These are phyloP conservation scores for Macroventuria anomochaeta DNA, from an alignment of 2,329 filamentous ascomycete species.

Conservation along the genomic window DNA sequence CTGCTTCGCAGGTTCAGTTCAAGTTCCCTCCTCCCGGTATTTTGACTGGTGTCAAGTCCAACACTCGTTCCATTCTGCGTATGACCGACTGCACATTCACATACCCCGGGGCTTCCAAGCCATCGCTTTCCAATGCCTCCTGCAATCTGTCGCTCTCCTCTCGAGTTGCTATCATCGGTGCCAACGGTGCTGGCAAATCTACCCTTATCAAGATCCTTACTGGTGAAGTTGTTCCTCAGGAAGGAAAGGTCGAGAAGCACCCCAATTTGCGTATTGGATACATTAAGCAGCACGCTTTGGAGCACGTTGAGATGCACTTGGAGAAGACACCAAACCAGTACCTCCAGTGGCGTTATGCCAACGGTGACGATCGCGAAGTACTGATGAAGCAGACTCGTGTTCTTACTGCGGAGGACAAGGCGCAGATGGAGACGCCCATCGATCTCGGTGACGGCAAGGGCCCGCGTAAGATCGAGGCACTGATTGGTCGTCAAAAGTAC, in stretches of 20 bases:
- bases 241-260: constrained; percentile 94
- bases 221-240: constrained; percentile 83
- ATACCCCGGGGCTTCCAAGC: constrained; percentile 89
- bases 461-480: constrained; percentile 76
- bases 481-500: constrained; percentile 97
- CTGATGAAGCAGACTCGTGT: constrained; percentile 96
- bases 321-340: constrained; percentile 99
- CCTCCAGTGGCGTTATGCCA: constrained; percentile 96
- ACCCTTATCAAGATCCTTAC: constrained; percentile 98
- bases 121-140: constrained; percentile 86
- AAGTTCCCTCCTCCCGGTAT: constrained; percentile 98
- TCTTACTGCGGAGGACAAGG: constrained; percentile 81
- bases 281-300: constrained; percentile 98
- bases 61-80: constrained; percentile 90
- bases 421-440: constrained; percentile 89
- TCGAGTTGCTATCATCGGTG: constrained; percentile 92
- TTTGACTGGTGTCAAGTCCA: constrained; percentile 91
- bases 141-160: constrained; percentile 88
- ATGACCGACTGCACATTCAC: constrained; percentile 92
- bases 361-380: constrained; percentile 96
- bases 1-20: constrained; percentile 87
- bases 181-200: constrained; percentile 97
- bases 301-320: constrained; percentile 99
- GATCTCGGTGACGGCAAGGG: constrained; percentile 85
- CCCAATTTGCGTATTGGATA: constrained; percentile 98